Base-by-base conservation (phyloP, 2,329 filamentous ascomycete genomes). In the Alternaria triticina region DNA sequence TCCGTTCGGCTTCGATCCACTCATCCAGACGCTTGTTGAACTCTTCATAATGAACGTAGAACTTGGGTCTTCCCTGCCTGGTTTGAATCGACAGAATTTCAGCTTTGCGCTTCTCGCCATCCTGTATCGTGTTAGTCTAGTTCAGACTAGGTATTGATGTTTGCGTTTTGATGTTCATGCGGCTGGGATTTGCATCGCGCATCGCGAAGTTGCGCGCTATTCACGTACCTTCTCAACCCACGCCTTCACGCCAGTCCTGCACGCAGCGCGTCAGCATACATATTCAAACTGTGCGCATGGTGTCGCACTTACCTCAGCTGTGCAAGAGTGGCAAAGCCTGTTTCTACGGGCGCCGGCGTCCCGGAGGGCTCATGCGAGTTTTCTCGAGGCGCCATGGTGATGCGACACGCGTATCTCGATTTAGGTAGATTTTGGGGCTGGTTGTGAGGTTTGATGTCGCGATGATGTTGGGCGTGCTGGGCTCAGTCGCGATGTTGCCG, bases 41-140 rank as follows among this genome's bases (percentile, higher is more conserved):
- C 75, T 97, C 96, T 77, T 97, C 93, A 79, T 97, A 98, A 80
- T 98, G 97, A 74, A 97, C 96, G 81, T 97, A 97, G 77, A 95
- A 97, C 59, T 92, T 91, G 43, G 93, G 91, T 15, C 91, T 90
- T 74, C 93, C 95, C 80, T 96, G 96, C 22, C 92, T 91, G 63
- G 94, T 92, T 76, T 92, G 91, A 72, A 98, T 96, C 62, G 93
- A 96, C n/a, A 99, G 84, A 67, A 99, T 97, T 80, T 99, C 96
- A 72, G 96, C 96, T 82, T 96, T 94, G 72, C 96, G 90, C 65
- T 91, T 87, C 75, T 94, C 90, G 64, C 93, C 93, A 80, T 97
- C 88, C 88, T 90, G 71, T 17, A 11, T 27, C n/a, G 15, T 63
- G 65, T 76, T 66, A 76, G 69, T 58, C 20, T 11, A 13, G 1